Evolutionary conservation across 2,329 filamentous ascomycete genomes (phyloP).

Genomic region (Botryotinia convoluta): DNA sequence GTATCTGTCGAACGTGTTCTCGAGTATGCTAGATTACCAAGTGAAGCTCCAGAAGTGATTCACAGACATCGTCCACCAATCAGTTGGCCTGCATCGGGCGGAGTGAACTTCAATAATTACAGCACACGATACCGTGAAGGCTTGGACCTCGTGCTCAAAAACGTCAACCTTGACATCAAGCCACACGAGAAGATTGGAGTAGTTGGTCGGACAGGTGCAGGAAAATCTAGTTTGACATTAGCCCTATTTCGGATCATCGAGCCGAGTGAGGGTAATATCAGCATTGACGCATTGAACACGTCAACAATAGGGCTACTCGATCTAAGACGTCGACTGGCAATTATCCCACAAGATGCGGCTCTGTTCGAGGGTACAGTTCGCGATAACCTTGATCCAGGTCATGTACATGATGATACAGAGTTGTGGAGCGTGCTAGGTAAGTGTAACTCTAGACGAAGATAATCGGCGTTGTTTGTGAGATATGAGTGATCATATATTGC

Average conservation of each 20-base stretch:
- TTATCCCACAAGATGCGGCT: conserved; percentile 96
- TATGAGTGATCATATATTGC: conserved; percentile 31
- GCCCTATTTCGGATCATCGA: conserved; percentile 96
- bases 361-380: conserved; percentile 91
- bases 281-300: conserved; percentile 86
- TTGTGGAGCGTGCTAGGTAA: conserved; percentile 91
- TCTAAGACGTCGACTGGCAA: conserved; percentile 82
- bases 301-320: conserved; percentile 87
- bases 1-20: conserved; percentile 97
- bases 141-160: conserved; percentile 87
- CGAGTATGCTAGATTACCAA: conserved; percentile 88
- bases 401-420: conserved; percentile 95
- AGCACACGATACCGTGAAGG: conserved; percentile 89
- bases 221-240: conserved; percentile 91
- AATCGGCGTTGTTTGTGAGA: conserved; percentile 29
- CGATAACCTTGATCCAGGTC: conserved; percentile 92
- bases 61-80: conserved; percentile 81
- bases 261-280: conserved; percentile 75
- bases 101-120: conserved; percentile 88
- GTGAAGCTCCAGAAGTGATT: conserved; percentile 92
- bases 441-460: conserved; percentile 40
- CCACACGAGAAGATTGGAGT: conserved; percentile 97
- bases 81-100: conserved; percentile 87
- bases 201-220: conserved; percentile 91
- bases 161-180: conserved; percentile 89